Evolutionary conservation across 495 filamentous ascomycete species (phyloP).

Genomic region (Penicillium flavigenum): DNA sequence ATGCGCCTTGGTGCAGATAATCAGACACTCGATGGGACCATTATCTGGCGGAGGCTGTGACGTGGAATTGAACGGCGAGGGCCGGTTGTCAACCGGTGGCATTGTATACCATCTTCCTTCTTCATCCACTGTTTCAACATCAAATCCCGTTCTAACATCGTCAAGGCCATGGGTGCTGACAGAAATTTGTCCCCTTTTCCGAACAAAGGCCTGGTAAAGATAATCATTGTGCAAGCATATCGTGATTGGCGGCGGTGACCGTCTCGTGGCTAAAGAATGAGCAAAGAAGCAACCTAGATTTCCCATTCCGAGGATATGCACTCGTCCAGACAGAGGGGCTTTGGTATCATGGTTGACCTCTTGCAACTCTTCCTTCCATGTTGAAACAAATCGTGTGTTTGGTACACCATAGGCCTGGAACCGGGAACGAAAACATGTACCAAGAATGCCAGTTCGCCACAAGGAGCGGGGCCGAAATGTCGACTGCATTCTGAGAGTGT

Average conservation of each 20-base stretch:
- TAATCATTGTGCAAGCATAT: constrained; percentile 49
- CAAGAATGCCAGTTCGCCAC: constrained; percentile 34
- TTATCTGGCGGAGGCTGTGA: constrained; percentile 23
- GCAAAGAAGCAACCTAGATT: constrained; percentile 61
- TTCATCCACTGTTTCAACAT: constrained; percentile 40
- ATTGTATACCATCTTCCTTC: constrained; percentile 23
- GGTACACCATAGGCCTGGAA: not conserved
- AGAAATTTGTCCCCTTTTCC: constrained; percentile 31
- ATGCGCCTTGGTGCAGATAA: constrained; percentile 66
- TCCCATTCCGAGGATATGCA: constrained; percentile 60
- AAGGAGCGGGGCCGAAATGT: constrained; percentile 40
- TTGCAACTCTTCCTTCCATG: constrained; percentile 36
- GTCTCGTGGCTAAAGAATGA: constrained; percentile 55
- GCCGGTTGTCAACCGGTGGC: constrained; percentile 8
- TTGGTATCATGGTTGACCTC: constrained; percentile 25
- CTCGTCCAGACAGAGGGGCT: constrained; percentile 38
- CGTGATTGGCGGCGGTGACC: constrained; percentile 59
- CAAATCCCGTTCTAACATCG: constrained; percentile 44
- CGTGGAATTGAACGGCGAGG: not conserved
- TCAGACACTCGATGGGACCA: constrained; percentile 68
- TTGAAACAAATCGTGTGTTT: constrained; percentile 25
- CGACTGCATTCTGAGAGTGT: constrained; percentile 38
- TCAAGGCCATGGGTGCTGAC: constrained; percentile 40
- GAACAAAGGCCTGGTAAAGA: constrained; percentile 30
- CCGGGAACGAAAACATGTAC: constrained; percentile 19